phyloP scores from a whole-genome alignment of 1,284 basidiomycete species.

The Tilletia setariae region DNA sequence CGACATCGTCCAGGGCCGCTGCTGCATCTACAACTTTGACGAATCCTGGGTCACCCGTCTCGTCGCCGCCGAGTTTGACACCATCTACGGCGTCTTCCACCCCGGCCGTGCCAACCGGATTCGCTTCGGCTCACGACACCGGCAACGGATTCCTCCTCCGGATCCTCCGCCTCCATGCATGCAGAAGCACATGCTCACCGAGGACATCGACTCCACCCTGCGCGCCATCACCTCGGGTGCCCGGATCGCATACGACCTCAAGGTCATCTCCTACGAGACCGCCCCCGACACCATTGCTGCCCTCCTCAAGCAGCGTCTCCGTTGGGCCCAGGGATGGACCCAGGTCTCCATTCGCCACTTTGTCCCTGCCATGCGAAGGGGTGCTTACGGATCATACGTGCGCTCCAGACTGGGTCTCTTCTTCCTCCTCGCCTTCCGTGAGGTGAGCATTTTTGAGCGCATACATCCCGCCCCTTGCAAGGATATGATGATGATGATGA shows the following conservation, averaged over 20 bases:
- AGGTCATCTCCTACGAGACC: conserved; percentile 16
- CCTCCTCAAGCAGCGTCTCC: conserved; percentile 17
- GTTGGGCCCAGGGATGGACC: conserved; percentile 21
- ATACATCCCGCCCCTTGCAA: background rate
- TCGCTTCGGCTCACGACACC: conserved; percentile 14
- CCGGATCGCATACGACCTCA: conserved; percentile 17
- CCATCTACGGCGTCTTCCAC: conserved; percentile 20
- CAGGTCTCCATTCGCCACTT: conserved; percentile 19
- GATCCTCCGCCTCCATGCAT: too few species aligned
- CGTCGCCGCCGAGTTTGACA: conserved; percentile 20
- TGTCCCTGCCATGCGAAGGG: conserved; percentile 6
- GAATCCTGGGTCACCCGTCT: conserved; percentile 16
- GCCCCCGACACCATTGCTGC: conserved; percentile 18
- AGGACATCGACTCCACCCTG: conserved; percentile 21
- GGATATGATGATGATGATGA: background rate
- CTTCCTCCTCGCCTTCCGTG: conserved; percentile 18
- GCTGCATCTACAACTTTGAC: conserved; percentile 21
- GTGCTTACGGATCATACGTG: conserved; percentile 15
- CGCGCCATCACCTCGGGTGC: conserved; percentile 20
- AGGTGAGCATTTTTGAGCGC: too few species aligned
- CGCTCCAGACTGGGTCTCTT: conserved; percentile 17
- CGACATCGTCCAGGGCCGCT: conserved; percentile 21
- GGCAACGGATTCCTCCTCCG: background rate
- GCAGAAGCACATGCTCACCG: conserved; percentile 18
- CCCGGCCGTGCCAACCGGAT: conserved; percentile 17